Conservation (phyloP, 2,329 filamentous ascomycete species). For the Berkeleyomyces basicola region DNA sequence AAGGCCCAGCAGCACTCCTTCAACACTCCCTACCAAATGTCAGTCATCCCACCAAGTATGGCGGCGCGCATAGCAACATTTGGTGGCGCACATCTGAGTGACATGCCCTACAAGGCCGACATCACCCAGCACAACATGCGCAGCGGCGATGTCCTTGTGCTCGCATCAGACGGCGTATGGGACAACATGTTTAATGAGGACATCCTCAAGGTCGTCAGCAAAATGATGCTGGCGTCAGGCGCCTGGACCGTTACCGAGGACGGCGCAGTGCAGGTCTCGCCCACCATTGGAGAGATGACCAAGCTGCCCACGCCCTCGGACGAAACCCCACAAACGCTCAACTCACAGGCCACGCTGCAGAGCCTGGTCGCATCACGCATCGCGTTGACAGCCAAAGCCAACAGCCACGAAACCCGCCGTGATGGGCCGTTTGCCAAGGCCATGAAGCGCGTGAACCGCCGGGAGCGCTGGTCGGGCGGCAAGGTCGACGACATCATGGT, state of each 20-base stretch:
- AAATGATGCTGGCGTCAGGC: conserved; percentile 53
- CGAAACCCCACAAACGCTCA: conserved; percentile 1
- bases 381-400: conserved; percentile 64
- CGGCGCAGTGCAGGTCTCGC: conserved; percentile 44
- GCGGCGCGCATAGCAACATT: conserved; percentile 67
- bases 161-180: conserved; percentile 90
- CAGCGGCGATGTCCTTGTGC: conserved; percentile 84
- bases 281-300: conserved; percentile 38
- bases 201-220: conserved; percentile 62
- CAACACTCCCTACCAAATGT: conserved; percentile 93
- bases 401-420: conserved; percentile 62
- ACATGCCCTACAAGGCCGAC: conserved; percentile 70
- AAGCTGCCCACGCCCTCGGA: conserved; percentile 18
- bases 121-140: conserved; percentile 59
- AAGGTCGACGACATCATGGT: conserved; percentile 95
- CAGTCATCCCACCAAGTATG: conserved; percentile 67
- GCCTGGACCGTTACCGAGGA: conserved; percentile 53
- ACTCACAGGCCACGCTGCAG: conserved; percentile 43
- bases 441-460: conserved; percentile 72
- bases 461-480: conserved; percentile 76
- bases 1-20: conserved; percentile 88
- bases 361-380: conserved; percentile 64
- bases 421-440: conserved; percentile 93
- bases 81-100: conserved; percentile 64
- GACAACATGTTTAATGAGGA: conserved; percentile 91